Percentiles rank a stretch among this genome's conserved stretches.
phyloP scores from a whole-genome alignment of 2,329 filamentous ascomycete species.

The Ophiostoma himal-ulmi region DNA sequence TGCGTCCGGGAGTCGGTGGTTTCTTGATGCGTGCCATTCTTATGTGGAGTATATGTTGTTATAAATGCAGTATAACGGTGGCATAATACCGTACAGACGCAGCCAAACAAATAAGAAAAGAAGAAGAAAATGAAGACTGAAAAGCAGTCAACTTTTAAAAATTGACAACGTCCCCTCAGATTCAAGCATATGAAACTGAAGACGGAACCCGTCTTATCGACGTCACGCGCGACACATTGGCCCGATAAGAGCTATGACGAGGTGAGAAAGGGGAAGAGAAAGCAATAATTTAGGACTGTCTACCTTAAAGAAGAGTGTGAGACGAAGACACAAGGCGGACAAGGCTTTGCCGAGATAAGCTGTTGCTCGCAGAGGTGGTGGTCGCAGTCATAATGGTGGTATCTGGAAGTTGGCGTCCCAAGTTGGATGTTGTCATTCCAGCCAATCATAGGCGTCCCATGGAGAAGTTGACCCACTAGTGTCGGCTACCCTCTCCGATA shows the following conservation, averaged over 20 bases:
- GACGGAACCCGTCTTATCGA: background rate
- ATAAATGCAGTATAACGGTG: background rate
- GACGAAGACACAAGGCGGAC: background rate
- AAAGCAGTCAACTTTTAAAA: background rate
- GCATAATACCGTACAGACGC: background rate
- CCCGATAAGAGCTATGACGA: constrained; percentile 1
- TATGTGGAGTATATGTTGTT: background rate
- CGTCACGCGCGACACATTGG: background rate
- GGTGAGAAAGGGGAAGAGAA: background rate
- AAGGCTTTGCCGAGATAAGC: background rate
- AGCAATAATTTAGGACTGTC: background rate
- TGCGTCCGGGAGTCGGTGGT: constrained; percentile 4
- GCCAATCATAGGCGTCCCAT: background rate
- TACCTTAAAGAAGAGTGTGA: background rate
- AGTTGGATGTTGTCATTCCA: background rate
- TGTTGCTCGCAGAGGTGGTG: background rate
- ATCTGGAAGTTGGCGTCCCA: background rate
- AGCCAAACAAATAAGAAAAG: background rate
- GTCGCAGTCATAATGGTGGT: background rate
- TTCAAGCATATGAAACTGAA: background rate
- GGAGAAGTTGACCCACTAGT: background rate
- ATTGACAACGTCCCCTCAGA: background rate
- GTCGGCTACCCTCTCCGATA: constrained; percentile 19
- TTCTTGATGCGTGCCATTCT: constrained; percentile 19
- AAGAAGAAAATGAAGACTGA: background rate